Evolutionary conservation across 1,284 basidiomycete genomes (phyloP), one percentile per base, ranked within the genome.

Genomic region (Ustilago loliicola): DNA sequence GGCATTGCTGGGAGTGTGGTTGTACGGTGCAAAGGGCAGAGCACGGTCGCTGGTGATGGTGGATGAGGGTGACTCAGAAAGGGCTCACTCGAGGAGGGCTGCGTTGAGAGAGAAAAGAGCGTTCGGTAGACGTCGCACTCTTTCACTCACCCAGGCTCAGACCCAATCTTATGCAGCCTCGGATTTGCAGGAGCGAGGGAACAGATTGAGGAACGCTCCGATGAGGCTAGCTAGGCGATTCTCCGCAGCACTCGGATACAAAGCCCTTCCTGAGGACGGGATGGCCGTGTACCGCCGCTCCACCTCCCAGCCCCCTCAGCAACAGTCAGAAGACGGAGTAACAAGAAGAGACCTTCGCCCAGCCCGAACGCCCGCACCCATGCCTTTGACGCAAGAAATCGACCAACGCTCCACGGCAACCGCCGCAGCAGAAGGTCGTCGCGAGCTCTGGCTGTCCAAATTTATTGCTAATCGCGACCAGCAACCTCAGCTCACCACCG

Each of bases 381-480:
- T 25, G 1, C 51, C 70, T 25, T 7, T 63, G 55, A 66, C 59
- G 63, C 59, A 56, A 11, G 55, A 72, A 32, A 50, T 27, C 4
- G 64, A 67, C 15, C 55, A 29, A 7, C 64, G 57, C 15, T 63
- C 64, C 17, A 51, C 56, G 9, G 69, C 69, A 0, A 66, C 69
- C 5, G 69, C 56, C 19, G 58, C 66, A n/a, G 72, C 66, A 8
- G 72, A 74, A n/a, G 72, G 72, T 1, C 30, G 63, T 13, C 48
- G 72, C 17, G 66, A 74, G 45, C 45, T 74, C 10, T 74, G 72
- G 72, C 30, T 74, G 29, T 62, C 72, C 2, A 74, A 66, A 32
- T 58, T 69, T 23, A 42, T 74, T 25, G 72, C 72, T 2, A 61
- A 38, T 7, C 64, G 70, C 17, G 63, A 63, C 54, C 32, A 50